Evolutionary conservation across 768 basidiomycete species (phyloP).

Genomic region (Leucocoprinus leucothites): DNA sequence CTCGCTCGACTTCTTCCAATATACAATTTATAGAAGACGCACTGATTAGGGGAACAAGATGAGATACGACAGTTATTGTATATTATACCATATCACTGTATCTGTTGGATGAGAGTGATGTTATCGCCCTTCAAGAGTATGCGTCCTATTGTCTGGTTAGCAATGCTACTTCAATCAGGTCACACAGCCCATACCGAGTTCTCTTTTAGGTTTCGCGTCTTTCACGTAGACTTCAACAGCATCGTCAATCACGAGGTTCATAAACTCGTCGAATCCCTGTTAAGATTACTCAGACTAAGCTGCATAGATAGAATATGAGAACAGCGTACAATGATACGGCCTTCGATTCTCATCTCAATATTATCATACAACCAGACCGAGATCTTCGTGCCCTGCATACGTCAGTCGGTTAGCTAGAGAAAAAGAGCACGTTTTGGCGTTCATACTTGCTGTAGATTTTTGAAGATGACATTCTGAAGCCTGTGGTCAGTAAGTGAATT

Average conservation of each 20-base stretch:
- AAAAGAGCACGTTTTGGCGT: not conserved
- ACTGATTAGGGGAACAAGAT: slow-evolving; percentile 4
- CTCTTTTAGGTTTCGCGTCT: slow-evolving; percentile 79
- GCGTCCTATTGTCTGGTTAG: slow-evolving; percentile 55
- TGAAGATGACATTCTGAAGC: slow-evolving; percentile 91
- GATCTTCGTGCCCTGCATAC: slow-evolving; percentile 70
- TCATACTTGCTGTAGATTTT: slow-evolving; percentile 85
- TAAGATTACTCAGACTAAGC: slow-evolving; percentile 8
- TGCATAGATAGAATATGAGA: slow-evolving; percentile 8
- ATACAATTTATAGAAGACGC: slow-evolving; percentile 66
- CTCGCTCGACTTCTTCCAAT: slow-evolving; percentile 72
- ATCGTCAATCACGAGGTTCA: slow-evolving; percentile 96
- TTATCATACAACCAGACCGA: slow-evolving; percentile 97
- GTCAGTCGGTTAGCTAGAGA: slow-evolving; percentile 1
- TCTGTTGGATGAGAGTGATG: slow-evolving; percentile 93
- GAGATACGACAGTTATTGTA: not conserved
- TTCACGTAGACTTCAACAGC: slow-evolving; percentile 91
- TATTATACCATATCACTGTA: slow-evolving; percentile 14
- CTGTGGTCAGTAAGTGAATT: not conserved
- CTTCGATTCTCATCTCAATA: slow-evolving; percentile 94
- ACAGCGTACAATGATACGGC: slow-evolving; percentile 84
- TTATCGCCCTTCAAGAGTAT: slow-evolving; percentile 97
- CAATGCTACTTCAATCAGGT: slow-evolving; percentile 9
- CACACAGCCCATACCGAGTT: slow-evolving; percentile 61
- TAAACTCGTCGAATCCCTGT: slow-evolving; percentile 99